Conservation (phyloP, 257 asterid genomes). For the Jacaranda copaia region DNA sequence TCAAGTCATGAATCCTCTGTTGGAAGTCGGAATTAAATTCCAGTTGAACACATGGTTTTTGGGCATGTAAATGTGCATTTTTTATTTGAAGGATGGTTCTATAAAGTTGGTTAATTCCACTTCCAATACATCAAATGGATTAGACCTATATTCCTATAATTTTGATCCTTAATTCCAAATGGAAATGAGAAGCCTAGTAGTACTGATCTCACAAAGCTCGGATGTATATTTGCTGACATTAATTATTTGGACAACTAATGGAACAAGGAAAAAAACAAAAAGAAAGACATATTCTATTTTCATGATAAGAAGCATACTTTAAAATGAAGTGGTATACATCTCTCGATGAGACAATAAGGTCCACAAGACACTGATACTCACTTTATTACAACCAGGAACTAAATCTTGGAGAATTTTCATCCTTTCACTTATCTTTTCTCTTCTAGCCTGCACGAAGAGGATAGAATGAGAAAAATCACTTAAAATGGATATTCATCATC, state of each 20-base stretch:
- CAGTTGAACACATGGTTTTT: neutral
- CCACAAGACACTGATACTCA: slow-evolving; percentile 30
- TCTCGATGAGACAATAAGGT: neutral
- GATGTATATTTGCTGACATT: neutral
- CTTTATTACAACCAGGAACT: slow-evolving; percentile 62
- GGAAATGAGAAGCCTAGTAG: neutral
- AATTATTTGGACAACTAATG: neutral
- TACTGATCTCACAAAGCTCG: neutral
- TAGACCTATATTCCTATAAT: no score
- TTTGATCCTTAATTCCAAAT: neutral
- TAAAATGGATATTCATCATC: neutral
- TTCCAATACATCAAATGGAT: no score
- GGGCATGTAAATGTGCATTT: neutral
- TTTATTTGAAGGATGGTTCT: no score
- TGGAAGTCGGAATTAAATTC: neutral
- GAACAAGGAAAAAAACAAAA: neutral
- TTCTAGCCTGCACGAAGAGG: slow-evolving; percentile 52
- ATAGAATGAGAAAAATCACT: neutral
- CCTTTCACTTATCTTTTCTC: slow-evolving; percentile 59
- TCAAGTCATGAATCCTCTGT: neutral
- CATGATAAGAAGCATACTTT: neutral
- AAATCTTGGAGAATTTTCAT: slow-evolving; percentile 59
- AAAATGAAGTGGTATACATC: neutral
- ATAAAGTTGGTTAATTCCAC: no score
- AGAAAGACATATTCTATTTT: neutral